These are phyloP conservation scores for Castanea sativa DNA, from an alignment of 306 rosid species.

Conservation along the genomic window DNA sequence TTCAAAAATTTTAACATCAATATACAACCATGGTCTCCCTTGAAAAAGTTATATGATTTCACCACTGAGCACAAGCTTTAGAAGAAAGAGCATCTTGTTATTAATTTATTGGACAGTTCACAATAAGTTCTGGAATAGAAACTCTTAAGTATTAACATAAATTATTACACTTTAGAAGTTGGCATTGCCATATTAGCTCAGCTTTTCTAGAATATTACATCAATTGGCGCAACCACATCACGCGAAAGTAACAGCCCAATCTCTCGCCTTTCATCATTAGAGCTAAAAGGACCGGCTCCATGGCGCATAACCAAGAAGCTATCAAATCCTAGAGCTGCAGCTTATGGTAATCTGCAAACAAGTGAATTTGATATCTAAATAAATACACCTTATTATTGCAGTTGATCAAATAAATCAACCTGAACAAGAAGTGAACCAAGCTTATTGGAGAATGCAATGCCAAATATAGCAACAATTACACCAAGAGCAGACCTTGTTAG, in stretches of 20 bases:
- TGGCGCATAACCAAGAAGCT: slow-evolving; percentile 99
- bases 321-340: slow-evolving; percentile 93
- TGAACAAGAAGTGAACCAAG: slow-evolving; percentile 20
- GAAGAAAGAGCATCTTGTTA: too few species aligned
- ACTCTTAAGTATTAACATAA: too few species aligned
- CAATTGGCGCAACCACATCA: too few species aligned
- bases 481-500: slow-evolving; percentile 64
- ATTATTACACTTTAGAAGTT: too few species aligned
- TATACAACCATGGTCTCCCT: too few species aligned
- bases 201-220: too few species aligned
- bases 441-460: slow-evolving; percentile 4
- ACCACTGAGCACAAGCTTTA: too few species aligned
- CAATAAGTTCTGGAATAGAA: too few species aligned
- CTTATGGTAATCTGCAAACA: slow-evolving; percentile 72
- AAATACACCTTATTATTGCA: slow-evolving; percentile 2
- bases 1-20: too few species aligned
- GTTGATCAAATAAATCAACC: slow-evolving; percentile 12
- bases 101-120: too few species aligned
- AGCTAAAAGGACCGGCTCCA: slow-evolving; percentile 84
- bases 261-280: slow-evolving; percentile 47
- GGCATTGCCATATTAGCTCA: too few species aligned
- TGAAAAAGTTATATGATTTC: too few species aligned
- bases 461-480: not conserved
- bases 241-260: slow-evolving; percentile 94
- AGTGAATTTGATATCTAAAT: slow-evolving; percentile 1